Evolutionary conservation across 2,329 filamentous ascomycete genomes (phyloP), one percentile per base, ranked within the genome.

Genomic region (Colletotrichum lupini): DNA sequence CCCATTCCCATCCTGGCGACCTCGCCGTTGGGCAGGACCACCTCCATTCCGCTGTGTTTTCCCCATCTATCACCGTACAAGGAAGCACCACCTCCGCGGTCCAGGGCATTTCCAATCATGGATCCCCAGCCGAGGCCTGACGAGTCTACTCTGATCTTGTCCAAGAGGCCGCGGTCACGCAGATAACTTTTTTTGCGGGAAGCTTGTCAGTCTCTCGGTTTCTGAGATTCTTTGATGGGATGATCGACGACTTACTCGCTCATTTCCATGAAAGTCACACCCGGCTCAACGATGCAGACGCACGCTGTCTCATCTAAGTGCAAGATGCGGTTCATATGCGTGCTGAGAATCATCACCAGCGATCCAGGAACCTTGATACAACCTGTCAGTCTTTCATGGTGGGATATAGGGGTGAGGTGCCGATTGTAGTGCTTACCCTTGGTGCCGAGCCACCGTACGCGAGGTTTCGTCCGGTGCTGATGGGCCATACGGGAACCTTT

Each of bases 401-500:
- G 22, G 24, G 8, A 32, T 14, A 14, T 7, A 32, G 11, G 32
- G 9, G 5, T 1, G 14, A 6, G 1, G 7, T 42, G 16, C 14
- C 14, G 14, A 5, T 42, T 16, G 14, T 3, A 19, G 14, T 11
- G 16, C 64, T 0, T 37, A 72, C 82, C 24, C 88, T 81, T 0
- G 87, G 87, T 1, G 87, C 87, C 11, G 86, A 85, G 16, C 87
- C 88, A 19, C 88, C 87, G 68, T 89, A 89, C 8, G 87, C 89
- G 1, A 88, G 80, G 71, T 88, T 88, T 30, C 86, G 79, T 0
- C 87, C 86, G 70, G 87, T 84, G 1, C 83, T 86, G 68, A 88
- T 85, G n/a, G 86, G 86, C 77, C 85, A 88, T 46, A 88, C 78
- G 1, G 87, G 86, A 2, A 87, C 82, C 8, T 80, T 77, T 74